Percentiles rank a stretch among this genome's conserved stretches.
phyloP scores from a whole-genome alignment of 768 basidiomycete species.

The Chlorophyllum brunneum region DNA sequence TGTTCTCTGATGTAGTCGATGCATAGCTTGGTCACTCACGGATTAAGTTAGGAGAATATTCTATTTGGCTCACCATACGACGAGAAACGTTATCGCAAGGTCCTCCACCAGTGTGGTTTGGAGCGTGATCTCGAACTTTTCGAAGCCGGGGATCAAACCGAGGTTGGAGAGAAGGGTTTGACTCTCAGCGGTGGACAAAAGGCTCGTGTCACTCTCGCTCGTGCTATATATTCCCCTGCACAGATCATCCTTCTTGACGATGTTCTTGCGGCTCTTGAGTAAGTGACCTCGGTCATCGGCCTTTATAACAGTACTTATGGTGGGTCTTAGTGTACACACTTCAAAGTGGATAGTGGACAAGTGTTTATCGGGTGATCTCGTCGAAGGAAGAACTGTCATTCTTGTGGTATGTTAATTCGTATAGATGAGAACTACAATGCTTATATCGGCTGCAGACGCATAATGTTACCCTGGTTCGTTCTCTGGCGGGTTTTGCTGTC shows the following conservation, averaged over 20 bases:
- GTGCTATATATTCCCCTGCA: conserved; percentile 46
- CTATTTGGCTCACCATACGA: conserved; percentile 72
- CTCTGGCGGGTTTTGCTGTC: conserved; percentile 53
- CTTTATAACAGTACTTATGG: background rate
- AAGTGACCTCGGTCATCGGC: background rate
- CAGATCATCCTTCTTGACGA: conserved; percentile 69
- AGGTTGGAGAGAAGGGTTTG: conserved; percentile 67
- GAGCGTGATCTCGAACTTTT: conserved; percentile 68
- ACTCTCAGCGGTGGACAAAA: conserved; percentile 41
- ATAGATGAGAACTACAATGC: background rate
- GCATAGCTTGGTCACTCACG: background rate
- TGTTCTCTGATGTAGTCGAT: background rate
- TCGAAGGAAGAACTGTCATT: conserved; percentile 74
- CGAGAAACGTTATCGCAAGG: conserved; percentile 68
- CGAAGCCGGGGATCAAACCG: conserved; percentile 59
- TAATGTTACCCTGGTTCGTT: conserved; percentile 45
- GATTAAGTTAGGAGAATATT: conserved; percentile 54
- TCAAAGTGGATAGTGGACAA: conserved; percentile 77
- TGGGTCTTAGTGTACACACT: conserved; percentile 55
- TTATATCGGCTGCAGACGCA: conserved; percentile 30
- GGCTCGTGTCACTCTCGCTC: conserved; percentile 42
- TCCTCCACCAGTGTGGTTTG: conserved; percentile 66
- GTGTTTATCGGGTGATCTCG: conserved; percentile 73
- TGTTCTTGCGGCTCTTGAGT: conserved; percentile 61
- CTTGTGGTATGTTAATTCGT: conserved; percentile 51